A percentile compares a stretch with the other conserved stretches of the same genome.
phyloP scores from a whole-genome alignment of 1,284 basidiomycete species.

The Tilletia horrida region DNA sequence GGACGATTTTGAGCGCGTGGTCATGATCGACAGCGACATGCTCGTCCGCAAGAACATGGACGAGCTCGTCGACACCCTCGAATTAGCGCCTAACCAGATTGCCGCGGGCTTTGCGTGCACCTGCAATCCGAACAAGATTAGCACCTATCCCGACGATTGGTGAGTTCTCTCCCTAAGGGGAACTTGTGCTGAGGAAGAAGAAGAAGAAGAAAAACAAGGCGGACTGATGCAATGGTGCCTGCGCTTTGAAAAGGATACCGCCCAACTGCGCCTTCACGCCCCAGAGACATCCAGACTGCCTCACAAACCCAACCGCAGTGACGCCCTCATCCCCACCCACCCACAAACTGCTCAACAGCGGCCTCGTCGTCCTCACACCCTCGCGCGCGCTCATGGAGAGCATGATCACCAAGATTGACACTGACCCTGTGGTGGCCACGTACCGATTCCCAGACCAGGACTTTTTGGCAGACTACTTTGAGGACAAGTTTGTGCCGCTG shows the following conservation, averaged over 20 bases:
- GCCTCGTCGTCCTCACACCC: constrained; percentile 80
- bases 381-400: constrained; percentile 59
- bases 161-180: constrained; percentile 57
- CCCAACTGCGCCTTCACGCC: constrained; percentile 80
- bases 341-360: constrained; percentile 78
- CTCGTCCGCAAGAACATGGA: constrained; percentile 83
- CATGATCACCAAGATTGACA: constrained; percentile 66
- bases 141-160: constrained; percentile 87
- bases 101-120: constrained; percentile 84
- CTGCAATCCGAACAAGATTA: constrained; percentile 80
- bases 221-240: neutral
- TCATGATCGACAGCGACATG: constrained; percentile 89
- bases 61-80: constrained; percentile 67
- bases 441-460: constrained; percentile 92
- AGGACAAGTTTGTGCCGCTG: constrained; percentile 65
- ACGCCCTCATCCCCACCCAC: constrained; percentile 65
- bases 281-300: constrained; percentile 53
- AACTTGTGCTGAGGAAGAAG: neutral
- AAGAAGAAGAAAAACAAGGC: too few species aligned
- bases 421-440: constrained; percentile 66
- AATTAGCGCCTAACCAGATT: constrained; percentile 64
- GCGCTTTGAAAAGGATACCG: constrained; percentile 67
- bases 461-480: constrained; percentile 75
- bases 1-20: constrained; percentile 64
- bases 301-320: constrained; percentile 58